Conservation (phyloP, 371 early-diverging fungal species). For the Syncephalis plumigaleata region DNA sequence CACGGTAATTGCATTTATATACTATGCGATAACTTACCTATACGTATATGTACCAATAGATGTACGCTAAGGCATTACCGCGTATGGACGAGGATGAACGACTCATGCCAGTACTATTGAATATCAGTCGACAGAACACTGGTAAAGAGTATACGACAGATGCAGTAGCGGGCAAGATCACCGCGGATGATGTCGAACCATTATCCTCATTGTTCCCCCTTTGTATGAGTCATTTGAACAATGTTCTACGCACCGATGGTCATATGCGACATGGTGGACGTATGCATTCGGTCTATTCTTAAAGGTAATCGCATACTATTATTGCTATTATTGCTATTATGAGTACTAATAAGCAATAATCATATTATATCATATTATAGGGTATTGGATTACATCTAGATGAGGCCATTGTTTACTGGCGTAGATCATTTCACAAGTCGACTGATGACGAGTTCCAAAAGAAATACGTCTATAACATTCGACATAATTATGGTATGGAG, state of each 20-base stretch:
- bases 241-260: constrained; percentile 39
- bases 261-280: constrained; percentile 84
- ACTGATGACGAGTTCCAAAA: constrained; percentile 84
- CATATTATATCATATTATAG: constrained; percentile 7
- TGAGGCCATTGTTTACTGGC: constrained; percentile 88
- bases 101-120: constrained; percentile 66
- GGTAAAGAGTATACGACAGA: constrained; percentile 35
- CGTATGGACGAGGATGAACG: constrained; percentile 90
- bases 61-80: constrained; percentile 52
- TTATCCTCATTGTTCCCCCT: constrained; percentile 64
- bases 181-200: constrained; percentile 40
- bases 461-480: constrained; percentile 87
- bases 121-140: constrained; percentile 70
- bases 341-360: not conserved
- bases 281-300: constrained; percentile 88
- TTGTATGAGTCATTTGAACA: constrained; percentile 79
- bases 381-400: constrained; percentile 82
- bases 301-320: constrained; percentile 23
- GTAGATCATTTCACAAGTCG: constrained; percentile 45
- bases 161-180: constrained; percentile 25
- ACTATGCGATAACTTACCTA: constrained; percentile 2
- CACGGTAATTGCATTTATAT: no score
- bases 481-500: constrained; percentile 97
- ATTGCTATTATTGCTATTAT: not conserved
- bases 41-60: constrained; percentile 10